phyloP scores from a whole-genome alignment of 192 early-diverging fungal species.

The Allomyces arbusculus region DNA sequence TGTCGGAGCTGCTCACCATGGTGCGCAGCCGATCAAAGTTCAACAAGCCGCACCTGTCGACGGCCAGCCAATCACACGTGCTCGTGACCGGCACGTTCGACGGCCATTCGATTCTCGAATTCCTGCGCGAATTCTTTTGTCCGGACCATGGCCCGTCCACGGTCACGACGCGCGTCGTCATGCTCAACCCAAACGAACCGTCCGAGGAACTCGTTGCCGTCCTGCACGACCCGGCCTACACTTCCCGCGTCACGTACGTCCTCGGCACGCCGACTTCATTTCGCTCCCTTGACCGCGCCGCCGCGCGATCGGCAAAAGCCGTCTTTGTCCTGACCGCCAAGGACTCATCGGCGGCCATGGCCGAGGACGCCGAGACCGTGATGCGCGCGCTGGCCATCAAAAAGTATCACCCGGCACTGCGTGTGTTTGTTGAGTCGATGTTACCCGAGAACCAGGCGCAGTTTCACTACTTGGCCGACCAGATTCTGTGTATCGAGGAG shows the following conservation, averaged over 20 bases:
- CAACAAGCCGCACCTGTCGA: slow-evolving; percentile 18
- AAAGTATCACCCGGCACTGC: slow-evolving; percentile 26
- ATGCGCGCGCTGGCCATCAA: slow-evolving; percentile 50
- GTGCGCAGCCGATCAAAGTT: slow-evolving; percentile 38
- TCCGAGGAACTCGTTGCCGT: slow-evolving; percentile 28
- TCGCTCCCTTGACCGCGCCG: slow-evolving; percentile 23
- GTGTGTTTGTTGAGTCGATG: slow-evolving; percentile 7
- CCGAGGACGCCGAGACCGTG: slow-evolving; percentile 46
- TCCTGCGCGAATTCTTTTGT: slow-evolving; percentile 59
- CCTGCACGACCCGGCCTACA: slow-evolving; percentile 43
- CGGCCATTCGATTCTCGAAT: slow-evolving; percentile 29
- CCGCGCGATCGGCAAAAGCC: slow-evolving; percentile 1
- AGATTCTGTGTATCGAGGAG: slow-evolving; percentile 51
- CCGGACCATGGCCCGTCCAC: slow-evolving; percentile 49
- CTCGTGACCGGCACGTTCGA: slow-evolving; percentile 46
- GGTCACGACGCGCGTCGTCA: slow-evolving; percentile 41
- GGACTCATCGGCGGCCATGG: slow-evolving; percentile 29
- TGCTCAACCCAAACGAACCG: slow-evolving; percentile 39
- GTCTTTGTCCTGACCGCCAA: slow-evolving; percentile 44
- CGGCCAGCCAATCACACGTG: slow-evolving; percentile 18
- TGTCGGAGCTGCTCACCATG: slow-evolving; percentile 40
- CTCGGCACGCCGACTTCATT: slow-evolving; percentile 43
- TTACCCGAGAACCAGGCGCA: slow-evolving; percentile 48
- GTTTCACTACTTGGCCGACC: slow-evolving; percentile 47
- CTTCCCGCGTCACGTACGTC: slow-evolving; percentile 44